A percentile compares a stretch with the other conserved stretches of the same genome.
These are phyloP conservation scores for Logfia minima DNA, from an alignment of 129 eudicot genomes.

Conservation along the genomic window DNA sequence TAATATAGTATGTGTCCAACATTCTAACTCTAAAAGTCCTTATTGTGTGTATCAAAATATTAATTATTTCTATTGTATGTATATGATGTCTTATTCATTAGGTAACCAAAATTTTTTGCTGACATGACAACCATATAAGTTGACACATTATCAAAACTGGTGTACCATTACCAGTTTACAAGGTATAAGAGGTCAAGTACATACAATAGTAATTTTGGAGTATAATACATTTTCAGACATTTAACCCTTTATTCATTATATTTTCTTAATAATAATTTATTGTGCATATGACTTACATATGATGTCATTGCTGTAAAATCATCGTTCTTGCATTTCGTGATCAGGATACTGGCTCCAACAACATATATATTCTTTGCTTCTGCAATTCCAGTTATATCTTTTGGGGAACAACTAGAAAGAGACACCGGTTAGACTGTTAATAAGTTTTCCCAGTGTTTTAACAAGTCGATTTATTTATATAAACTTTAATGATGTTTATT, in stretches of 20 bases:
- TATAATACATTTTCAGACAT: not conserved
- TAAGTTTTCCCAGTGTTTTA: not conserved
- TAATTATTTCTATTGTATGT: no score
- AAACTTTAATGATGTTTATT: conserved; percentile 14
- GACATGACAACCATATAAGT: not conserved
- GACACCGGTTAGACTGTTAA: conserved; percentile 57
- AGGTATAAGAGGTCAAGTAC: not conserved
- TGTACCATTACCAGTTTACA: not conserved
- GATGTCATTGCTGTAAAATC: not conserved
- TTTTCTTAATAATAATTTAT: not conserved
- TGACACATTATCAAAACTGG: no score
- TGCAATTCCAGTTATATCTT: conserved; percentile 97
- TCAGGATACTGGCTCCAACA: conserved; percentile 96
- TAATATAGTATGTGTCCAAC: not conserved
- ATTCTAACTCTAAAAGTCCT: not conserved
- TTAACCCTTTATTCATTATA: not conserved
- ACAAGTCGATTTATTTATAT: conserved; percentile 1
- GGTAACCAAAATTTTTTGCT: no score
- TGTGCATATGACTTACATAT: conserved; percentile 23
- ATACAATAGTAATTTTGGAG: not conserved
- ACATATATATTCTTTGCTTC: conserved; percentile 98
- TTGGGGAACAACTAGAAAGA: conserved; percentile 96
- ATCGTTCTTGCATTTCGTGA: conserved; percentile 21
- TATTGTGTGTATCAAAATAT: not conserved
- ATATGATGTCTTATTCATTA: not conserved